Percentiles rank a stretch among this genome's conserved stretches.
Conservation (phyloP, 257 asterid genomes). For the Sherardia arvensis region DNA sequence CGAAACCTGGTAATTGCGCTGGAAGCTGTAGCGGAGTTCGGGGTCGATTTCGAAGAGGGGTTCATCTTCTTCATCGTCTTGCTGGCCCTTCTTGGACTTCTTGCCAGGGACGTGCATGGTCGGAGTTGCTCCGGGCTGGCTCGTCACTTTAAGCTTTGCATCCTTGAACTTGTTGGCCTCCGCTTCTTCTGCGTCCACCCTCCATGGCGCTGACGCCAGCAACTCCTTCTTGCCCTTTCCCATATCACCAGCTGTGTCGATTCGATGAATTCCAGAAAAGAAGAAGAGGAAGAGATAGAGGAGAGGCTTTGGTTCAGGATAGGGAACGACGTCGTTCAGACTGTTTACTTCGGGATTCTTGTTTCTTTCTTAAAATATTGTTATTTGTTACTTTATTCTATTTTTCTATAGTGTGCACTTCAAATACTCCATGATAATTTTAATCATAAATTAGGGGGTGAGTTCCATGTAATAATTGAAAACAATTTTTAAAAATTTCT, state of each 20-base stretch:
- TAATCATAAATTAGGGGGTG: too few species aligned
- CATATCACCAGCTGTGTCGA: slow-evolving; percentile 20
- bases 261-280: not conserved
- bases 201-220: slow-evolving; percentile 91
- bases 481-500: too few species aligned
- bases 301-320: not conserved
- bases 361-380: not conserved
- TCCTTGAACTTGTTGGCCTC: slow-evolving; percentile 67
- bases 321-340: not conserved
- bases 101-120: slow-evolving; percentile 81
- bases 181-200: slow-evolving; percentile 42
- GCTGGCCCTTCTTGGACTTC: slow-evolving; percentile 35
- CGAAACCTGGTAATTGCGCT: slow-evolving; percentile 79
- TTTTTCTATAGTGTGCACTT: too few species aligned
- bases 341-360: not conserved
- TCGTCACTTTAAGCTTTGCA: slow-evolving; percentile 62
- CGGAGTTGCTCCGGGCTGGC: slow-evolving; percentile 73
- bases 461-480: too few species aligned
- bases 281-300: not conserved
- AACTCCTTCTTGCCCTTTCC: slow-evolving; percentile 82
- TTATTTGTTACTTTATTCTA: too few species aligned
- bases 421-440: too few species aligned
- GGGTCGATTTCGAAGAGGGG: slow-evolving; percentile 69
- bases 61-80: slow-evolving; percentile 27
- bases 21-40: slow-evolving; percentile 88